phyloP scores from a whole-genome alignment of 2,329 filamentous ascomycete species.

The Graphiopsis chlorocephala region DNA sequence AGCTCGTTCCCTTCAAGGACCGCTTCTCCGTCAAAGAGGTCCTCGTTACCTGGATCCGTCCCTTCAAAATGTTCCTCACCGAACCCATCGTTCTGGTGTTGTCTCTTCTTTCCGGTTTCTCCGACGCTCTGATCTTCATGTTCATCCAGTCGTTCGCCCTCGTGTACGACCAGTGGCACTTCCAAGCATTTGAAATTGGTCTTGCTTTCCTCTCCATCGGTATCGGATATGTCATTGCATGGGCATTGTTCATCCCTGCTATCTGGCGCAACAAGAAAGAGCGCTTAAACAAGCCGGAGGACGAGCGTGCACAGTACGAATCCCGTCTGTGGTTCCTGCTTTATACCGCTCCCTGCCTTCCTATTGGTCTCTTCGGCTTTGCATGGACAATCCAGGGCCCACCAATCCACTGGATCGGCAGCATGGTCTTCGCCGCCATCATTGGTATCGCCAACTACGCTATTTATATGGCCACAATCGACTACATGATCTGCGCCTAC shows the following conservation, averaged over 20 bases:
- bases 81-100: constrained; percentile 73
- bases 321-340: constrained; percentile 66
- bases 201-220: constrained; percentile 66
- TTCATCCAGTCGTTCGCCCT: constrained; percentile 71
- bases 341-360: constrained; percentile 60
- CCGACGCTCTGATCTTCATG: constrained; percentile 76
- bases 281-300: constrained; percentile 48
- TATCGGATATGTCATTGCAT: constrained; percentile 65
- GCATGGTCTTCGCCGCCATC: constrained; percentile 64
- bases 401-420: constrained; percentile 65
- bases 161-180: constrained; percentile 68
- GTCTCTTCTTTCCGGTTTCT: constrained; percentile 71
- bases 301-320: constrained; percentile 59
- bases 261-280: constrained; percentile 52
- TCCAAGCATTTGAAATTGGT: constrained; percentile 57
- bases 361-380: constrained; percentile 70
- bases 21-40: constrained; percentile 45
- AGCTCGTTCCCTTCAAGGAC: constrained; percentile 54
- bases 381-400: constrained; percentile 69
- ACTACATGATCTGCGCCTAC: constrained; percentile 70
- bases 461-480: constrained; percentile 45
- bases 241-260: constrained; percentile 58
- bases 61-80: constrained; percentile 74
- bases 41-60: constrained; percentile 58
- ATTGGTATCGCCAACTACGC: constrained; percentile 67